Evolutionary conservation across 2,329 filamentous ascomycete genomes (phyloP).

Genomic region (Conoideocrella luteorostrata): DNA sequence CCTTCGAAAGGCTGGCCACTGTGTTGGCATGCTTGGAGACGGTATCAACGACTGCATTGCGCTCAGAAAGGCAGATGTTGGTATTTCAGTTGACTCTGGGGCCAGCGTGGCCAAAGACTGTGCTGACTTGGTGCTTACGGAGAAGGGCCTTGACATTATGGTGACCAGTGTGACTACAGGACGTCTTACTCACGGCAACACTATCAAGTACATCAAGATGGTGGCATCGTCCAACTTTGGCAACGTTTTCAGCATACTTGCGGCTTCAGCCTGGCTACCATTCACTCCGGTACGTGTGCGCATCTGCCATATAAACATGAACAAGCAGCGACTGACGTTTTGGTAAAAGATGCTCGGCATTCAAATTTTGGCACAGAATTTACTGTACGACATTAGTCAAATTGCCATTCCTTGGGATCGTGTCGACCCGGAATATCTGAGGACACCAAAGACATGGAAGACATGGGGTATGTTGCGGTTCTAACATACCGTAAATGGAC

Average conservation of each 20-base stretch:
- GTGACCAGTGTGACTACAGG: conserved; percentile 19
- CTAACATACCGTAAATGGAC: background rate
- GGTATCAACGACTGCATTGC: conserved; percentile 25
- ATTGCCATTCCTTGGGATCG: conserved; percentile 24
- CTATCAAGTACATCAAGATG: conserved; percentile 26
- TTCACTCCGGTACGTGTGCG: conserved; percentile 17
- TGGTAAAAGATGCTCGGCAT: conserved; percentile 16
- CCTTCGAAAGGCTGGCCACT: conserved; percentile 17
- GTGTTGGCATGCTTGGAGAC: conserved; percentile 23
- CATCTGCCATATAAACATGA: no score
- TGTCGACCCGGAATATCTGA: conserved; percentile 20
- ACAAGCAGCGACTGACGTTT: background rate
- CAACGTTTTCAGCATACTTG: conserved; percentile 23
- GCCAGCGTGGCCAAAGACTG: conserved; percentile 22
- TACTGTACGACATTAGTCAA: conserved; percentile 23
- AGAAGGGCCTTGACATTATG: conserved; percentile 23
- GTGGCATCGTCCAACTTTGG: conserved; percentile 24
- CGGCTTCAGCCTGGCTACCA: conserved; percentile 21
- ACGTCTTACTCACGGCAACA: conserved; percentile 21
- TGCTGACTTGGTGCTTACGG: conserved; percentile 22
- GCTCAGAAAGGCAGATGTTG: conserved; percentile 19
- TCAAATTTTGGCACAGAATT: conserved; percentile 21
- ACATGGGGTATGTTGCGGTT: conserved; percentile 9
- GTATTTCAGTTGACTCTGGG: conserved; percentile 24
- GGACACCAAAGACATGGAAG: conserved; percentile 19